Evolutionary conservation across 805 yeast genomes (phyloP).

Genomic region (Brettanomyces anomalus): DNA sequence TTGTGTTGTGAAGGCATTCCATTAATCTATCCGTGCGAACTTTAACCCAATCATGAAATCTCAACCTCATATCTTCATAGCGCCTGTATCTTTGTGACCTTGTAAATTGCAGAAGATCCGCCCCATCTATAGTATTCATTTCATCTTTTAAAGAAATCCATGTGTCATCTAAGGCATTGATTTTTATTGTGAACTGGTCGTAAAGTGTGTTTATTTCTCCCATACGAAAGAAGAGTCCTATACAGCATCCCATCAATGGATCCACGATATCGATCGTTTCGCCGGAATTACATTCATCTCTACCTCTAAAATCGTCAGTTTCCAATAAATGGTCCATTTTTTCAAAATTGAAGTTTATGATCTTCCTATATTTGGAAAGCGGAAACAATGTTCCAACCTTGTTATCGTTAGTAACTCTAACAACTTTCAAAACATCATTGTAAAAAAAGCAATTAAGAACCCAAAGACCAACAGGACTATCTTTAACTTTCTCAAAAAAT

Average conservation of each 20-base stretch:
- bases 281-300: not conserved
- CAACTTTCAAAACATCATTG: conserved; percentile 16
- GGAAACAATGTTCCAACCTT: conserved; percentile 17
- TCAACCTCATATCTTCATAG: conserved; percentile 12
- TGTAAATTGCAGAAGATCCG: not conserved
- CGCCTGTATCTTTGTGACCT: conserved; percentile 4
- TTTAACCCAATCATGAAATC: conserved; percentile 19
- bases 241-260: conserved; percentile 14
- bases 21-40: conserved; percentile 7
- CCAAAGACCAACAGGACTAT: conserved; percentile 10
- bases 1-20: conserved; percentile 8
- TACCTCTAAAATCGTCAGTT: not conserved
- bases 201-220: conserved; percentile 12
- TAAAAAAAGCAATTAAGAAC: conserved; percentile 15
- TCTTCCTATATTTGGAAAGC: conserved; percentile 10
- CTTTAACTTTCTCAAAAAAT: conserved; percentile 5
- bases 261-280: conserved; percentile 2
- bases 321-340: not conserved
- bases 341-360: conserved; percentile 5
- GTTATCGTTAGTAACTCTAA: conserved; percentile 12
- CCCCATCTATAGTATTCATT: not conserved
- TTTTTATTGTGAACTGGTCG: conserved; percentile 7
- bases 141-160: not conserved
- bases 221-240: conserved; percentile 11
- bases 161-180: not conserved